Conservation (phyloP, 768 basidiomycete genomes). For the Kwoniella pini region DNA sequence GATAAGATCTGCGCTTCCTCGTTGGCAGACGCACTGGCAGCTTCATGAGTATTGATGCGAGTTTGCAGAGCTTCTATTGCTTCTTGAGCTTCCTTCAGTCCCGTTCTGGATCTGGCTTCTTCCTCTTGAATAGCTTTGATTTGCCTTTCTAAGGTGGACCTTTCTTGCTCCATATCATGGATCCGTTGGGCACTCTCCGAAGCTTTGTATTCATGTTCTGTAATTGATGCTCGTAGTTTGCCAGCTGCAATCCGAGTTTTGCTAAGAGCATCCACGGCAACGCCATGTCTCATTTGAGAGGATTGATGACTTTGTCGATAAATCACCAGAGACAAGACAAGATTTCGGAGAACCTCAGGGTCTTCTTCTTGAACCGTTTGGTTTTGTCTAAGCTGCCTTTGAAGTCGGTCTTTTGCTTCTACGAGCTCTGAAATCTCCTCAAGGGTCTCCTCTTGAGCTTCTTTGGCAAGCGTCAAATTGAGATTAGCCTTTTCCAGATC, state of each 20-base stretch:
- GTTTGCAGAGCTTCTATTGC: background rate
- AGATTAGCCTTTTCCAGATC: constrained; percentile 11
- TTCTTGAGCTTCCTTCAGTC: background rate
- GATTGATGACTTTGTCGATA: constrained; percentile 3
- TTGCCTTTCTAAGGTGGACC: background rate
- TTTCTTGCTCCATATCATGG: background rate
- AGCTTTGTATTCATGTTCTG: background rate
- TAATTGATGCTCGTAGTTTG: background rate
- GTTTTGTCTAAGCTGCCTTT: background rate
- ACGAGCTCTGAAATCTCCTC: constrained; percentile 10
- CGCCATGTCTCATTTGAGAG: background rate
- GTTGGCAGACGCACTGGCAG: background rate
- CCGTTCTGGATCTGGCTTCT: background rate
- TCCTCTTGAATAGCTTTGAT: background rate
- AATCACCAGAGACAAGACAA: constrained; percentile 11
- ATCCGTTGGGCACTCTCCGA: background rate
- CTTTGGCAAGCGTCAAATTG: constrained; percentile 13
- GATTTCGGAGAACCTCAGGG: background rate
- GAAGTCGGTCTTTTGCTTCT: constrained; percentile 11
- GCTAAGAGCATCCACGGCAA: constrained; percentile 3
- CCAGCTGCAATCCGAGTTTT: background rate
- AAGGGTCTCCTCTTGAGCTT: constrained; percentile 23
- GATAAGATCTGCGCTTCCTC: background rate
- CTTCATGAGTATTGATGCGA: constrained; percentile 4
- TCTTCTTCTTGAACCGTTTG: background rate